Evolutionary conservation across 495 filamentous ascomycete species (phyloP).

Genomic region (Trichodelitschia bisporula): DNA sequence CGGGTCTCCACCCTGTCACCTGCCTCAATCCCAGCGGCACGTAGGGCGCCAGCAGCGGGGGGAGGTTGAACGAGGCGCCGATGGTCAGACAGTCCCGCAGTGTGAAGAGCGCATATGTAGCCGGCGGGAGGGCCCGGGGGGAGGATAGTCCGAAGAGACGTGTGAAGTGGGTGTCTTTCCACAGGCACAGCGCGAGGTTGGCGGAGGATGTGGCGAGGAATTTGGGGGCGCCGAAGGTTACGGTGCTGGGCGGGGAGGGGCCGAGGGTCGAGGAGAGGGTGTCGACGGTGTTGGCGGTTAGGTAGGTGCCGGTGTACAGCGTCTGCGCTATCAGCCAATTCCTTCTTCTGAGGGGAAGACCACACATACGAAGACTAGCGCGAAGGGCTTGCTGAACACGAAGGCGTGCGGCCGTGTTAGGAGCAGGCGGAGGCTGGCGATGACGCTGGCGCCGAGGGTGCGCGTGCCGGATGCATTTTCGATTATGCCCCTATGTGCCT

Average conservation of each 20-base stretch:
- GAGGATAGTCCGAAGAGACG: conserved; percentile 46
- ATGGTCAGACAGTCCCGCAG: conserved; percentile 74
- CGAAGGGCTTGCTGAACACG: conserved; percentile 59
- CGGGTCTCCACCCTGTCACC: conserved; percentile 26
- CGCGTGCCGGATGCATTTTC: conserved; percentile 75
- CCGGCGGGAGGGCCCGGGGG: conserved; percentile 25
- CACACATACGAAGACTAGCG: conserved; percentile 39
- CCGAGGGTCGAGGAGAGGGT: conserved; percentile 44
- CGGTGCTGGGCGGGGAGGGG: conserved; percentile 26
- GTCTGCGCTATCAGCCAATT: conserved; percentile 9
- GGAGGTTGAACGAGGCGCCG: conserved; percentile 84
- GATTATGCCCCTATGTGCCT: conserved; percentile 88
- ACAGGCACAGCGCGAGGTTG: conserved; percentile 75
- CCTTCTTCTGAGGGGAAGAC: not conserved
- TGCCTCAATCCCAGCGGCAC: conserved; percentile 23
- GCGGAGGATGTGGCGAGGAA: conserved; percentile 62
- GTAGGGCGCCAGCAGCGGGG: conserved; percentile 42
- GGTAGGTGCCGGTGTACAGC: conserved; percentile 76
- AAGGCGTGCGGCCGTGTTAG: conserved; percentile 41
- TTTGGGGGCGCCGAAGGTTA: conserved; percentile 53
- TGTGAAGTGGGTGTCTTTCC: conserved; percentile 79
- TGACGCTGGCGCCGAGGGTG: conserved; percentile 43
- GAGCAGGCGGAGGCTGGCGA: conserved; percentile 34
- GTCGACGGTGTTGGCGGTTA: conserved; percentile 75
- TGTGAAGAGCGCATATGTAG: conserved; percentile 59